Conservation (phyloP, 768 basidiomycete species). For the Termitomyces sp. region DNA sequence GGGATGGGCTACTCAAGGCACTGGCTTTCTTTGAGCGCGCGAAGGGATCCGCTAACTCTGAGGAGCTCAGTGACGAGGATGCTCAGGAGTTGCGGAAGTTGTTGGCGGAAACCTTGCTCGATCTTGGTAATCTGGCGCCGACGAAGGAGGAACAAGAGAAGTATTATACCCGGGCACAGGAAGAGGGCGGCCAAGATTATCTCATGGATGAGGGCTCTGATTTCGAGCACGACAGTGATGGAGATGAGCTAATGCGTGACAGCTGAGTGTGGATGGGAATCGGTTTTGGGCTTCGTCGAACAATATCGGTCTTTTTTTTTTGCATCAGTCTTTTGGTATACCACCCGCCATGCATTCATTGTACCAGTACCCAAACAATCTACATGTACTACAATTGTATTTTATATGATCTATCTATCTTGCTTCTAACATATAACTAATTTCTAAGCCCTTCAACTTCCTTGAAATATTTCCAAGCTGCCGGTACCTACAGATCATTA, state of each 20-base stretch:
- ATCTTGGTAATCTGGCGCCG: constrained; percentile 51
- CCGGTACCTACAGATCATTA: background rate
- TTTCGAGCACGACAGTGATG: constrained; percentile 13
- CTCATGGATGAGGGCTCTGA: constrained; percentile 21
- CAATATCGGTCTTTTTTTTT: background rate
- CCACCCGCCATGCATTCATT: background rate
- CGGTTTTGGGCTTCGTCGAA: background rate
- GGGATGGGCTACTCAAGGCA: constrained; percentile 43
- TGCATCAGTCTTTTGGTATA: background rate
- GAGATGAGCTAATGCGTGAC: constrained; percentile 15
- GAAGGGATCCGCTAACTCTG: constrained; percentile 18
- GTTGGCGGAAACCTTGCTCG: constrained; percentile 51
- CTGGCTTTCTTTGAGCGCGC: constrained; percentile 37
- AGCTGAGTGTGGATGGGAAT: background rate
- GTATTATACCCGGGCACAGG: constrained; percentile 45
- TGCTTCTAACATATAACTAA: too few relatives aligned
- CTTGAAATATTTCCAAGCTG: background rate
- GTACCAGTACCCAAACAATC: background rate
- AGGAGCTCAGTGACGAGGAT: constrained; percentile 14
- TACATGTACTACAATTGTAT: background rate
- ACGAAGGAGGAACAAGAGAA: constrained; percentile 43
- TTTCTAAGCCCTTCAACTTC: background rate
- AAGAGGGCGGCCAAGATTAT: constrained; percentile 36
- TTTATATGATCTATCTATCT: background rate
- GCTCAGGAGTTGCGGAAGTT: constrained; percentile 24